These are phyloP conservation scores for Saccharomycopsis sp. DNA, from an alignment of 805 yeast species.

Conservation along the genomic window DNA sequence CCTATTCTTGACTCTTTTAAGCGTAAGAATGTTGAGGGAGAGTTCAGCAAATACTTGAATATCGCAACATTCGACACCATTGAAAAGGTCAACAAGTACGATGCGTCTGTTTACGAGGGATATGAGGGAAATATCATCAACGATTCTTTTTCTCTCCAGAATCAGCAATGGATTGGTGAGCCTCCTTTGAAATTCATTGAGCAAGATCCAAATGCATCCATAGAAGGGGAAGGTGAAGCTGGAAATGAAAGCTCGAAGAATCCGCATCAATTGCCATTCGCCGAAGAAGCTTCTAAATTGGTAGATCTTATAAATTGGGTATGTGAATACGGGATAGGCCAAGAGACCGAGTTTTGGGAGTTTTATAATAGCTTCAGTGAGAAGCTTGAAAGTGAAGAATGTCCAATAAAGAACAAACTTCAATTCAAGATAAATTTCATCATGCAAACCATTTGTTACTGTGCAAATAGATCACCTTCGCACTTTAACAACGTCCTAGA, in stretches of 20 bases:
- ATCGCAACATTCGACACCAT: conserved; percentile 31
- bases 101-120: conserved; percentile 30
- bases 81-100: conserved; percentile 34
- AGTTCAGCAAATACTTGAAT: conserved; percentile 44
- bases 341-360: conserved; percentile 28
- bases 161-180: conserved; percentile 24
- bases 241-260: conserved; percentile 25
- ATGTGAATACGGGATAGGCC: conserved; percentile 23
- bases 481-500: conserved; percentile 56
- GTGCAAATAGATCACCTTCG: conserved; percentile 84
- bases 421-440: conserved; percentile 52
- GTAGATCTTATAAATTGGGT: conserved; percentile 33
- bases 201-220: conserved; percentile 16
- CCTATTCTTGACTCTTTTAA: conserved; percentile 62
- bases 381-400: conserved; percentile 25
- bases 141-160: conserved; percentile 25
- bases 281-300: conserved; percentile 31
- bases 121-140: conserved; percentile 17
- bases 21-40: conserved; percentile 34
- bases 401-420: conserved; percentile 27
- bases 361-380: conserved; percentile 29
- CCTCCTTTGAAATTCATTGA: conserved; percentile 24
- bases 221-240: conserved; percentile 30
- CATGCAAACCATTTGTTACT: conserved; percentile 65
- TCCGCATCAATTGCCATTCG: conserved; percentile 28